Evolutionary conservation across 192 early-diverging fungal species (phyloP), one percentile per base, ranked within the genome.

Genomic region (Coemansia sp.): DNA sequence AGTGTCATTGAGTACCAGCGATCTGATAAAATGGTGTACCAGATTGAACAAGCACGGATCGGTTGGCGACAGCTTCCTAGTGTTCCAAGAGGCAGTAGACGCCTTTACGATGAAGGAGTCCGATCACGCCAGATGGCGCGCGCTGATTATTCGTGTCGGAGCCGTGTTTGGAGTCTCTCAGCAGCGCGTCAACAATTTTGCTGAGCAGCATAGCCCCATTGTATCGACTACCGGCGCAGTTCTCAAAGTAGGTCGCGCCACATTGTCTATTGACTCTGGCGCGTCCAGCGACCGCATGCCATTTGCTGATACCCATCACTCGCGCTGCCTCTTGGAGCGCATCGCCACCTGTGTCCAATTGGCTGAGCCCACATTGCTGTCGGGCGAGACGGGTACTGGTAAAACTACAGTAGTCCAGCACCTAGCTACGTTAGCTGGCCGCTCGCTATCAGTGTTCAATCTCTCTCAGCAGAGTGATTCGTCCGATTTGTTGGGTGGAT

Each of bases 351-450:
- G 89, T 67, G 90, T 95, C 22, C 84, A 87, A 62, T 81, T 95
- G 67, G 87, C 86, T 24, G 96, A 98, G 72, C 95, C 97, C 13
- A 88, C 94, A 0, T 77, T 99, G 33, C 85, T 99, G 15, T 91
- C 97, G 5, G 98, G 98, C 60, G 98, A 99, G 73, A 99, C 98
- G 0, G 98, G 98, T 63, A 95, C 95, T 8, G 98, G 98, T 61
- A 99, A 99, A 85, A 99, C 98, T 0, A 96, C 97, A 0, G 91
- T 94, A 8, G 91, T 99, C 16, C 98, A 99, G 81, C 90, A 93
- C 49, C 86, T 99, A 29, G 96, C 98, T 9, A 82, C 88, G 29
- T 76, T 95, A 65, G 80, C 93, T 46, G 85, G 86, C 18, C 89
- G 90, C 5, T 86, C 89, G 49, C 88, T 99, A 42, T 79, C 89